phyloP scores from a whole-genome alignment of 306 rosid genomes.

The Datisca glomerata region DNA sequence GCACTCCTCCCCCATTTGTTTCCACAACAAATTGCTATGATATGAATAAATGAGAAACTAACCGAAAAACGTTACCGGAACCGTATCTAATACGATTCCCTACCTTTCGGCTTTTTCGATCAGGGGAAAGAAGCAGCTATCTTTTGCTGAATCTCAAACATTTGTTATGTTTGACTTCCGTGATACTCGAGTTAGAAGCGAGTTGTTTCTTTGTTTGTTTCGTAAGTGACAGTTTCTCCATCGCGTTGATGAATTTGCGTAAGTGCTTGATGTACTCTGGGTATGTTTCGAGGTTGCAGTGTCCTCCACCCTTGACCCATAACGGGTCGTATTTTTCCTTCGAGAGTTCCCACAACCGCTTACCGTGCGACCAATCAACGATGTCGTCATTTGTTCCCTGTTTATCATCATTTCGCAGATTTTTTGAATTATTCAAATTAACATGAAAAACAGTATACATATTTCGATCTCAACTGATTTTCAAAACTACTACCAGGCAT shows the following conservation, averaged over 20 bases:
- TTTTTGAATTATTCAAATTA: too few species aligned
- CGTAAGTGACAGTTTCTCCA: slow-evolving; percentile 64
- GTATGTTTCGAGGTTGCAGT: slow-evolving; percentile 91
- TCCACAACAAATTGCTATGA: too few species aligned
- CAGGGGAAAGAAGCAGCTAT: too few species aligned
- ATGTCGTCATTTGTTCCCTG: slow-evolving; percentile 97
- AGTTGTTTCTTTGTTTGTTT: slow-evolving; percentile 39
- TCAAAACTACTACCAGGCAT: too few species aligned
- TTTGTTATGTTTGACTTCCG: slow-evolving; percentile 70
- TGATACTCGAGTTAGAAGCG: slow-evolving; percentile 54
- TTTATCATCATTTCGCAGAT: too few species aligned
- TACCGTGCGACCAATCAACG: slow-evolving; percentile 93
- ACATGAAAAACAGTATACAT: too few species aligned
- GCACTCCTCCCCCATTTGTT: too few species aligned
- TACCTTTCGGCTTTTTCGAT: too few species aligned
- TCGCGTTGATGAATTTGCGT: slow-evolving; percentile 71
- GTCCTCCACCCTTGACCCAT: slow-evolving; percentile 99
- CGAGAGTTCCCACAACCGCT: slow-evolving; percentile 91
- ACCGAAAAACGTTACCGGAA: too few species aligned
- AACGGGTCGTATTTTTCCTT: slow-evolving; percentile 90
- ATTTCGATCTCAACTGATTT: too few species aligned
- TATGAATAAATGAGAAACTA: too few species aligned
- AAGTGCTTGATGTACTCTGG: slow-evolving; percentile 92
- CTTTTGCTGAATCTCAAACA: slow-evolving; percentile 75
- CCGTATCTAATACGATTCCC: too few species aligned